phyloP scores from a whole-genome alignment of 148 eudicot species.

The Rheum nobile region DNA sequence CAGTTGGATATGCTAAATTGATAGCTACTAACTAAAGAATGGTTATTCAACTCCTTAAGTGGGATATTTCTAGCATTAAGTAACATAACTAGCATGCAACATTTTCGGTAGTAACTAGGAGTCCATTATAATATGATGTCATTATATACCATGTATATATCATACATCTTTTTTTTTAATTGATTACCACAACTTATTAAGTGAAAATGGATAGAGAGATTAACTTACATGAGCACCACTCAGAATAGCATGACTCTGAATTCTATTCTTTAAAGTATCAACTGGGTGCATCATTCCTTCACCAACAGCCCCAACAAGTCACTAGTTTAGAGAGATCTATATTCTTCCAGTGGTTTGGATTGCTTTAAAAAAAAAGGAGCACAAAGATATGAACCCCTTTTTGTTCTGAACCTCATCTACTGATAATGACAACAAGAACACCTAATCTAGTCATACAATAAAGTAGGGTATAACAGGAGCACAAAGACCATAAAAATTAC shows the following conservation, averaged over 20 bases:
- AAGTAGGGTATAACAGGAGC: background rate
- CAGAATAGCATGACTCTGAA: slow-evolving; percentile 77
- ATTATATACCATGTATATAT: background rate
- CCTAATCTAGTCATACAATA: background rate
- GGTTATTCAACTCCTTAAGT: background rate
- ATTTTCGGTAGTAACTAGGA: background rate
- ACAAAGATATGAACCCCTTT: background rate
- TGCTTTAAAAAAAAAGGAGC: too few species aligned
- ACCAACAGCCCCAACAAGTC: slow-evolving; percentile 93
- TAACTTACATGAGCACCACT: slow-evolving; percentile 50
- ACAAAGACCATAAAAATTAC: background rate
- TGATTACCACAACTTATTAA: background rate
- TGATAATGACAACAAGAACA: background rate
- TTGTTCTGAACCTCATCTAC: background rate
- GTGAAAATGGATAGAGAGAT: too few species aligned
- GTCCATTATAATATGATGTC: background rate
- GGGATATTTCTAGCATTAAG: background rate
- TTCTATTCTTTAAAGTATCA: slow-evolving; percentile 81
- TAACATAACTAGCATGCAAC: background rate
- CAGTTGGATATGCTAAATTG: background rate
- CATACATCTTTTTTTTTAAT: background rate
- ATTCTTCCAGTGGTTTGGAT: too few species aligned
- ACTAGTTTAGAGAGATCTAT: too few species aligned
- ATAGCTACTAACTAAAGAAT: background rate
- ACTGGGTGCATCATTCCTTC: slow-evolving; percentile 95